Evolutionary conservation across 768 basidiomycete species (phyloP), one percentile per base, ranked within the genome.

Genomic region (Clathrus columnatus): DNA sequence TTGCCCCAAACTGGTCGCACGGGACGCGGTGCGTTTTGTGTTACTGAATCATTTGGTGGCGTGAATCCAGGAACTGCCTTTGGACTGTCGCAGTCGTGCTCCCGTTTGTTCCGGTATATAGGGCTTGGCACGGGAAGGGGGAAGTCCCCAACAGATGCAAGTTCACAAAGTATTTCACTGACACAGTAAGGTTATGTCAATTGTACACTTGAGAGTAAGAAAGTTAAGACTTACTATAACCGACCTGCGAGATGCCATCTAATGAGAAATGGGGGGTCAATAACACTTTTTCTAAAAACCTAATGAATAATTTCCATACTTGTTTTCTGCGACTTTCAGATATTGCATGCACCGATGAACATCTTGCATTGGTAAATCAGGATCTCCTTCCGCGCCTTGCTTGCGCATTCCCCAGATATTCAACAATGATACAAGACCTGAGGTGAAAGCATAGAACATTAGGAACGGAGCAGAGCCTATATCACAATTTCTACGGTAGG

Each of bases 161-260:
- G 71, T 60, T 88, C 84, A 59, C 80, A 86, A 18, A 87, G 68
- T 42, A 88, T 77, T 61, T 87, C 84, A 84, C 85, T 86, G 57
- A n/a, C 24, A 41, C 18, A 26, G 27, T 10, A 45, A 36, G 18
- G 17, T 43, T 17, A 43, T 7, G 18, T 23, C n/a, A 28, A 45
- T 44, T 8, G 30, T 43, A 20, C 24, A 10, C 30, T 28, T 2
- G 45, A 43, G 14, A 7, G 10, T 20, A 18, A 2, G 50, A 43
- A 4, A 0, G 23, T 14, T 0, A 24, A 50, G n/a, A 64, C 75
- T 48, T 50, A 80, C 78, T 77, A 77, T 44, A 80, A 61, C 51
- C 76, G 67, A 16, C 78, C 78, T 1, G 76, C 68, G 1, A 72
- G 67, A 53, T 77, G 76, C 75, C 73, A 79, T 51, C 77, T 78